These are phyloP conservation scores for Trebouxia sp. DNA, from an alignment of 139 green algal genomes.

Conservation along the genomic window DNA sequence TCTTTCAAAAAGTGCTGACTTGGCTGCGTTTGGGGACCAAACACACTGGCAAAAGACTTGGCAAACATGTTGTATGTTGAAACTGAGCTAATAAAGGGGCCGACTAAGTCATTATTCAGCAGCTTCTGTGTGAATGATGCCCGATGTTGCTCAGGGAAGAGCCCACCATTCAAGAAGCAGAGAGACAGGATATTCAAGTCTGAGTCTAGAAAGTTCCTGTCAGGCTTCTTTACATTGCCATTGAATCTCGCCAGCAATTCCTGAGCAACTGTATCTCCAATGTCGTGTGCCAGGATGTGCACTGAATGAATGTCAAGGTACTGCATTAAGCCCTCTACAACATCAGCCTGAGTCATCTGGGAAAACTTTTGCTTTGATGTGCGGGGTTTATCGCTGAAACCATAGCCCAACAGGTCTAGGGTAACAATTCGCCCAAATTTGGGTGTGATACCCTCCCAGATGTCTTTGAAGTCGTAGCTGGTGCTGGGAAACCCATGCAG, in stretches of 20 bases:
- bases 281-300: constrained; percentile 28
- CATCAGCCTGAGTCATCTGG: constrained; percentile 13
- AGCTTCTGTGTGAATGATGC: neutral
- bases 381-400: constrained; percentile 29
- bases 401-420: constrained; percentile 23
- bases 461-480: constrained; percentile 7
- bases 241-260: constrained; percentile 28
- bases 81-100: constrained; percentile 3
- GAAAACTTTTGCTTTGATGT: neutral
- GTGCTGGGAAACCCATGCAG: constrained; percentile 24
- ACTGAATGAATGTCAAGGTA: constrained; percentile 4
- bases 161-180: constrained; percentile 25
- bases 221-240: neutral
- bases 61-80: neutral
- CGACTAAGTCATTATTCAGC: constrained; percentile 4
- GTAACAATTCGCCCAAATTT: neutral
- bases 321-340: constrained; percentile 18
- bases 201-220: neutral
- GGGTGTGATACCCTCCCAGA: neutral
- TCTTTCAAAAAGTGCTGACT: neutral
- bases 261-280: constrained; percentile 27
- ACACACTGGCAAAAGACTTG: neutral
- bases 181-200: neutral
- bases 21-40: constrained; percentile 13
- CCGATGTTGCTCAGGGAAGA: constrained; percentile 15